Evolutionary conservation across 306 rosid species (phyloP).

Genomic region (Cucurbita maxima): DNA sequence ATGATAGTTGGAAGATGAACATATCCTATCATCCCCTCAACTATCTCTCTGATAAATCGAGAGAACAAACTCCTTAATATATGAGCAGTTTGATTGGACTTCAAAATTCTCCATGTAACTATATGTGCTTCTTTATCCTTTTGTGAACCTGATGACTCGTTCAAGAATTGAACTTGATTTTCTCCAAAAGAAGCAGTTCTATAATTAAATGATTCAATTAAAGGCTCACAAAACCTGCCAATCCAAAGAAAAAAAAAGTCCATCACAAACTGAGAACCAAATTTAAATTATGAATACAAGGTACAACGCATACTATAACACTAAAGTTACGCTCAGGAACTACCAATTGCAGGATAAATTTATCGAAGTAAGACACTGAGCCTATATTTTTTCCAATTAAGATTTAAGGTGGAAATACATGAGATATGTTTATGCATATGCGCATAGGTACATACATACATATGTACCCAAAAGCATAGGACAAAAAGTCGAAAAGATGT

Average conservation of each 20-base stretch:
- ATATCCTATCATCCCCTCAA: conserved; percentile 92
- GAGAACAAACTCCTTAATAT: conserved; percentile 63
- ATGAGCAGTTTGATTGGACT: conserved; percentile 34
- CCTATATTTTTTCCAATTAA: not conserved
- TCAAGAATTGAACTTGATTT: conserved; percentile 17
- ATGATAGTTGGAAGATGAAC: conserved; percentile 87
- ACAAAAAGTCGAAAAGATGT: not conserved
- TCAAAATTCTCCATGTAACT: conserved; percentile 68
- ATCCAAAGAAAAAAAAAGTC: not conserved
- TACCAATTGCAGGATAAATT: not conserved
- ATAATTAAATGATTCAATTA: conserved; percentile 41
- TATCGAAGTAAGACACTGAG: not conserved
- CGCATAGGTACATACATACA: not conserved
- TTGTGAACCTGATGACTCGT: conserved; percentile 28
- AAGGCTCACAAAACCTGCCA: conserved; percentile 78
- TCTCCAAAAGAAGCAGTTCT: conserved; percentile 29
- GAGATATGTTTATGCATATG: not conserved
- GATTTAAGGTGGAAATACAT: not conserved
- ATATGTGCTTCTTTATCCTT: conserved; percentile 29
- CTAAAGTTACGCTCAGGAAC: not conserved
- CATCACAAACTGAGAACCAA: not conserved
- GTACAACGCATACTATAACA: not conserved
- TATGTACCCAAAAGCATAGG: not conserved
- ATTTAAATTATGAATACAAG: not conserved
- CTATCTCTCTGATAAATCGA: conserved; percentile 81